Percentiles rank a stretch among this genome's conserved stretches.
Evolutionary conservation across 768 basidiomycete species (phyloP).

Genomic region (Suillus hirtellus): DNA sequence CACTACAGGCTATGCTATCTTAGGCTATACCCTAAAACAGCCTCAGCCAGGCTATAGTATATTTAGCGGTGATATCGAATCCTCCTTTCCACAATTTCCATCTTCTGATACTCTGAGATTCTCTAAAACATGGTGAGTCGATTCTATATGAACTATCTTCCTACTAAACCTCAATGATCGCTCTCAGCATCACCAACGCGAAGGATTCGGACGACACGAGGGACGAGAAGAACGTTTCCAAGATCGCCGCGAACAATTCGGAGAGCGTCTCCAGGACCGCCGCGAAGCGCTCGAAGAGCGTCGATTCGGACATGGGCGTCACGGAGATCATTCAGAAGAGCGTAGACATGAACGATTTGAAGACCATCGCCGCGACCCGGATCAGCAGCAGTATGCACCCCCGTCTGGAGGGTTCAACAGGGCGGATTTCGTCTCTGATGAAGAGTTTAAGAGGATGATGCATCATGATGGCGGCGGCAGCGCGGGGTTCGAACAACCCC

Average conservation of each 20-base stretch:
- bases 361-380: conserved; percentile 3
- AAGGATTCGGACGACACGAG: conserved; percentile 10
- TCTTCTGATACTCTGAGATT: neutral
- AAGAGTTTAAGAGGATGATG: conserved; percentile 26
- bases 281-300: conserved; percentile 18
- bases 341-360: neutral
- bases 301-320: conserved; percentile 6
- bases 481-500: conserved; percentile 7
- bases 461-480: conserved; percentile 16
- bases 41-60: neutral
- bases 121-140: neutral
- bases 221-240: conserved; percentile 13
- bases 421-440: conserved; percentile 32
- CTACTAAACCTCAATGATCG: neutral
- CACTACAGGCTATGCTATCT: neutral
- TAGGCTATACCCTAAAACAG: neutral
- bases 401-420: conserved; percentile 19
- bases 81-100: neutral
- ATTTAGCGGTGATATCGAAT: neutral
- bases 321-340: neutral
- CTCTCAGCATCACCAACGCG: neutral
- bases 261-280: conserved; percentile 12
- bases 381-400: neutral
- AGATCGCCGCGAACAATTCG: conserved; percentile 13
- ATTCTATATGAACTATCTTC: neutral